phyloP scores from a whole-genome alignment of 805 yeast genomes.

The Debaryomyces tyrocola region DNA sequence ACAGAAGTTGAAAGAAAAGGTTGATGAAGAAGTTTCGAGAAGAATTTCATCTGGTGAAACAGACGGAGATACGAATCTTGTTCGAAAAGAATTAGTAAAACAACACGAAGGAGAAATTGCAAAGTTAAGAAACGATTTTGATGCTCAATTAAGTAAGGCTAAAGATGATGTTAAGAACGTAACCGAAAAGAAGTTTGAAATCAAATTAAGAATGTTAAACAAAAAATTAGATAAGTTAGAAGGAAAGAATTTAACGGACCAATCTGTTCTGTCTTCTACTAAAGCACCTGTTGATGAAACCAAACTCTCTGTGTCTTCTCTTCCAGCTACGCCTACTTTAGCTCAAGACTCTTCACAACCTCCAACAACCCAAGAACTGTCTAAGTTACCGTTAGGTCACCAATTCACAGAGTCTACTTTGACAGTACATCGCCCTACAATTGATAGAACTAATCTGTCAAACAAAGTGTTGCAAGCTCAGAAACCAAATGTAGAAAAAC shows the following conservation, averaged over 20 bases:
- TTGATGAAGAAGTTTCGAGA: conserved; percentile 13
- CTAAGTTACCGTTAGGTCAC: conserved; percentile 14
- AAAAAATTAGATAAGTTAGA: conserved; percentile 55
- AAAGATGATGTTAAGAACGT: conserved; percentile 47
- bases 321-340: neutral
- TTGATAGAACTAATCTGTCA: conserved; percentile 12
- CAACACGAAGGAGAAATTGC: conserved; percentile 18
- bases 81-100: conserved; percentile 8
- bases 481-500: neutral
- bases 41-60: conserved; percentile 1
- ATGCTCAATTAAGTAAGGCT: conserved; percentile 17
- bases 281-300: conserved; percentile 1
- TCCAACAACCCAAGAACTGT: neutral
- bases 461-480: neutral
- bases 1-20: conserved; percentile 15
- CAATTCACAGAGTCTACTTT: conserved; percentile 30
- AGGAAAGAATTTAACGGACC: conserved; percentile 23
- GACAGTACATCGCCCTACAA: conserved; percentile 30
- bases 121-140: conserved; percentile 22
- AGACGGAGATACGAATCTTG: conserved; percentile 5
- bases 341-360: neutral
- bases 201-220: conserved; percentile 56
- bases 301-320: neutral
- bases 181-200: conserved; percentile 57
- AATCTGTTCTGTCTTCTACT: conserved; percentile 5